A percentile compares a stretch with the other conserved stretches of the same genome.
These are phyloP conservation scores for Cephaloascus fragrans DNA, from an alignment of 805 yeast genomes.

Conservation along the genomic window DNA sequence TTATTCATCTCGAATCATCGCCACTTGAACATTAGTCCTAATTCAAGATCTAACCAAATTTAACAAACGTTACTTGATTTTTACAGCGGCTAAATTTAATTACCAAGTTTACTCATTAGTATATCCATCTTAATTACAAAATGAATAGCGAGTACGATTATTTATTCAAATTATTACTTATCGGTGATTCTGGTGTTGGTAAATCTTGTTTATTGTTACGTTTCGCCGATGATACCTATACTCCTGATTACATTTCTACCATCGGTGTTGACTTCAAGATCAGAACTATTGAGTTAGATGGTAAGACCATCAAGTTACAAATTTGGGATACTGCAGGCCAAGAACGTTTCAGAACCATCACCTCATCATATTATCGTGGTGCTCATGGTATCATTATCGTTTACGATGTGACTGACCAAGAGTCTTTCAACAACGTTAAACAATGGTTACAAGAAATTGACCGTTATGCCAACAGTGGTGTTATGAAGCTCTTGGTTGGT, in stretches of 20 bases:
- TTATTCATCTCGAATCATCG: no score
- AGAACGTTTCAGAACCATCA: conserved; percentile 95
- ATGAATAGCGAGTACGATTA: conserved; percentile 97
- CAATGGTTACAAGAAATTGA: conserved; percentile 99
- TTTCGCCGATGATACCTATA: conserved; percentile 95
- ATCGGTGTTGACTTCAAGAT: conserved; percentile 95
- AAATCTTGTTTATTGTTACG: conserved; percentile 90
- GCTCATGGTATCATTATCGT: conserved; percentile 98
- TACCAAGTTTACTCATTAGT: neutral
- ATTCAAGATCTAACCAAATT: no score
- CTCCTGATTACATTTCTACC: conserved; percentile 93
- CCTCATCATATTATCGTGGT: conserved; percentile 95
- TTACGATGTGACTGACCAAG: conserved; percentile 96
- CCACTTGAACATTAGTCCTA: no score
- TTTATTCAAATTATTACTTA: conserved; percentile 85
- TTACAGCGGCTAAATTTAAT: neutral
- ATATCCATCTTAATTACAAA: neutral
- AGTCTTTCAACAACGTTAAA: conserved; percentile 89
- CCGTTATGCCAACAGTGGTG: conserved; percentile 96
- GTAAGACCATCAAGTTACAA: conserved; percentile 94
- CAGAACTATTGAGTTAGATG: conserved; percentile 87
- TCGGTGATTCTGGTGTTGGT: conserved; percentile 98
- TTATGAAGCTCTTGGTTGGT: conserved; percentile 90
- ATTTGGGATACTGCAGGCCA: conserved; percentile 99
- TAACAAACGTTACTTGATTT: no score